Conservation (phyloP, 768 basidiomycete genomes). For the Rubroboletus satanas region DNA sequence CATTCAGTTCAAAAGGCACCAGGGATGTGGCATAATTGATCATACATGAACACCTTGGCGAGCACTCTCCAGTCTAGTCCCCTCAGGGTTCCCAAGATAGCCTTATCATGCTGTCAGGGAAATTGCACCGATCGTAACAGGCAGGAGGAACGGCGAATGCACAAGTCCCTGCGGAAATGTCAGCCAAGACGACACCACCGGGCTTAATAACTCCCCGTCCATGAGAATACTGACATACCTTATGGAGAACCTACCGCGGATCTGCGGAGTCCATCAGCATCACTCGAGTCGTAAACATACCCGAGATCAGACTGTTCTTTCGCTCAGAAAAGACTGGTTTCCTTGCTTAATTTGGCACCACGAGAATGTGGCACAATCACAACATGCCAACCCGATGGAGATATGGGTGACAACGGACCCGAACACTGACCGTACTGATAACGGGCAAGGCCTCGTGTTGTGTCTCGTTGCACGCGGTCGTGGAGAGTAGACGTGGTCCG, state of each 20-base stretch:
- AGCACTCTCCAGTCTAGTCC: constrained; percentile 23
- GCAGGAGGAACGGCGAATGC: constrained; percentile 26
- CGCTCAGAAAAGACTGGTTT: not conserved
- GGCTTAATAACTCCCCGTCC: constrained; percentile 9
- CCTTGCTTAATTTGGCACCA: constrained; percentile 1
- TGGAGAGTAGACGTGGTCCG: constrained; percentile 1
- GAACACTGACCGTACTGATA: constrained; percentile 9
- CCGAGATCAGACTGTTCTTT: constrained; percentile 13
- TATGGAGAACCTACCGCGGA: constrained; percentile 26
- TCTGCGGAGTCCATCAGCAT: constrained; percentile 20
- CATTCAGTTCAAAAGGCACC: constrained; percentile 18
- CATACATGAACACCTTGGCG: constrained; percentile 20
- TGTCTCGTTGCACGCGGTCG: not conserved
- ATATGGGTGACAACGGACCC: constrained; percentile 11
- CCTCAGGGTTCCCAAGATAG: constrained; percentile 28
- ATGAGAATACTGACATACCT: constrained; percentile 27
- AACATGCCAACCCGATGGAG: not conserved
- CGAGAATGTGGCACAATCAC: not conserved
- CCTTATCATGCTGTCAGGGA: constrained; percentile 23
- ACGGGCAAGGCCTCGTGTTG: constrained; percentile 5
- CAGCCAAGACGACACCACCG: constrained; percentile 19
- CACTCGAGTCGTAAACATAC: constrained; percentile 1
- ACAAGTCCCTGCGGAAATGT: constrained; percentile 17
- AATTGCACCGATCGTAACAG: constrained; percentile 18
- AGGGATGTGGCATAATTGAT: constrained; percentile 18